phyloP scores from a whole-genome alignment of 2,329 filamentous ascomycete genomes.

The Ophiocordyceps sinensis region DNA sequence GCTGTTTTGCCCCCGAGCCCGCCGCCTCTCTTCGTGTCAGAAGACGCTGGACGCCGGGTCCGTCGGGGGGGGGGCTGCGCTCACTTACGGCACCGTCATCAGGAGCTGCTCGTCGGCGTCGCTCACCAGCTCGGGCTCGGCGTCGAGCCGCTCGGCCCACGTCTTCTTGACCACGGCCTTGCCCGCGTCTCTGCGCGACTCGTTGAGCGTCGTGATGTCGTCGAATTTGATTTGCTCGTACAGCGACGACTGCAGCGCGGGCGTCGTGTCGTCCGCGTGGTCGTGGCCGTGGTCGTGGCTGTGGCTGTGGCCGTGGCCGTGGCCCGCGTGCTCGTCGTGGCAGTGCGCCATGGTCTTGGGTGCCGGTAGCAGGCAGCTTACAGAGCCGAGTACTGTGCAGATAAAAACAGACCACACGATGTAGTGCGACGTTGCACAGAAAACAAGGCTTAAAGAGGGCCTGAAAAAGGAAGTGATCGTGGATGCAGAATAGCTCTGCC shows the following conservation, averaged over 20 bases:
- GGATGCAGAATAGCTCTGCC: no score
- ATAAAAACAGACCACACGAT: no score
- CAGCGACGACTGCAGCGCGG: conserved; percentile 77
- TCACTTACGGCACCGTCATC: conserved; percentile 70
- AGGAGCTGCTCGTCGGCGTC: conserved; percentile 89
- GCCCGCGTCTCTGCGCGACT: conserved; percentile 53
- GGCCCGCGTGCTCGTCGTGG: conserved; percentile 29
- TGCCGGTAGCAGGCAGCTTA: not conserved
- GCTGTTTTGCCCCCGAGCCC: conserved; percentile 28
- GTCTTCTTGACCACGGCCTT: conserved; percentile 74
- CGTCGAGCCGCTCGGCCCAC: conserved; percentile 65
- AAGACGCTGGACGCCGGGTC: not conserved
- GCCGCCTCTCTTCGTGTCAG: no score
- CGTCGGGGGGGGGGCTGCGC: not conserved
- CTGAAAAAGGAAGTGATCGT: no score
- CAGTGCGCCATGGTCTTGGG: conserved; percentile 26
- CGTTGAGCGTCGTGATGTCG: conserved; percentile 73
- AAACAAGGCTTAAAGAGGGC: no score
- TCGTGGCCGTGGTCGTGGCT: conserved; percentile 55
- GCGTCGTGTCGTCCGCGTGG: conserved; percentile 83
- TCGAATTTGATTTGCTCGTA: conserved; percentile 90
- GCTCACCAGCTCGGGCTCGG: conserved; percentile 64
- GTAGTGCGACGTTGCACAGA: no score
- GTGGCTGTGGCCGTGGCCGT: conserved; percentile 38
- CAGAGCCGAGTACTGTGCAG: not conserved